Evolutionary conservation across 2,329 filamentous ascomycete genomes (phyloP).

Genomic region (Dothistroma septosporum): DNA sequence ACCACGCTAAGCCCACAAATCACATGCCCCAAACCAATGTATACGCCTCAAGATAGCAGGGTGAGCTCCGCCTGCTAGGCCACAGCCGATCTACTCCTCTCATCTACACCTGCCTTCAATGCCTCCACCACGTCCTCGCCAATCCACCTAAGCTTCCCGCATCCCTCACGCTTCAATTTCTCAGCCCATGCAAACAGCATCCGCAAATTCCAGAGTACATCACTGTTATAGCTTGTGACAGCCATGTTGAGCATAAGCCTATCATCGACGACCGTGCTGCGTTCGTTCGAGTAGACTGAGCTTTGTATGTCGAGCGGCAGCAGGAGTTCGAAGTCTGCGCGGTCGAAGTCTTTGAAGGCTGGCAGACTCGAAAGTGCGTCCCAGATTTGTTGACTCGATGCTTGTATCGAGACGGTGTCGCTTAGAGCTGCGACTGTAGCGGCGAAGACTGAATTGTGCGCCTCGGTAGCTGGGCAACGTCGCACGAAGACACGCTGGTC

Average conservation of each 20-base stretch:
- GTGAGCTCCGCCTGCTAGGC: background rate
- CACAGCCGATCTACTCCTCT: conserved; percentile 29
- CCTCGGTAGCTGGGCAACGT: conserved; percentile 54
- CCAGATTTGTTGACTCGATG: conserved; percentile 49
- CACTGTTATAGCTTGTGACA: conserved; percentile 46
- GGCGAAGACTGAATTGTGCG: conserved; percentile 57
- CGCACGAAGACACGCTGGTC: conserved; percentile 73
- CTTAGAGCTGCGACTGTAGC: conserved; percentile 72
- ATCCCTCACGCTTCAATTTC: conserved; percentile 28
- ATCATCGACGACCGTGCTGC: conserved; percentile 64
- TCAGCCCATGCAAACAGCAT: conserved; percentile 66
- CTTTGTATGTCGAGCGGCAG: conserved; percentile 38
- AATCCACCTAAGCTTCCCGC: conserved; percentile 50
- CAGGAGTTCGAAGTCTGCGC: conserved; percentile 57
- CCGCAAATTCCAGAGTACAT: conserved; percentile 59
- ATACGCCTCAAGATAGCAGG: background rate
- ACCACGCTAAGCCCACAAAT: background rate
- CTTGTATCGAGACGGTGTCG: conserved; percentile 44
- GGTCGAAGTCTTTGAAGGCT: conserved; percentile 49
- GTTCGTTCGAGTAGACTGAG: conserved; percentile 49
- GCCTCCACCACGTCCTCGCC: conserved; percentile 54
- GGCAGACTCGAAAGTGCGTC: conserved; percentile 70
- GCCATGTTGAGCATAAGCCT: conserved; percentile 57
- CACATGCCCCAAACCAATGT: background rate
- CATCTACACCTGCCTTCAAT: conserved; percentile 49